phyloP scores from a whole-genome alignment of 1,284 basidiomycete species.

The Pseudozyma sp. region DNA sequence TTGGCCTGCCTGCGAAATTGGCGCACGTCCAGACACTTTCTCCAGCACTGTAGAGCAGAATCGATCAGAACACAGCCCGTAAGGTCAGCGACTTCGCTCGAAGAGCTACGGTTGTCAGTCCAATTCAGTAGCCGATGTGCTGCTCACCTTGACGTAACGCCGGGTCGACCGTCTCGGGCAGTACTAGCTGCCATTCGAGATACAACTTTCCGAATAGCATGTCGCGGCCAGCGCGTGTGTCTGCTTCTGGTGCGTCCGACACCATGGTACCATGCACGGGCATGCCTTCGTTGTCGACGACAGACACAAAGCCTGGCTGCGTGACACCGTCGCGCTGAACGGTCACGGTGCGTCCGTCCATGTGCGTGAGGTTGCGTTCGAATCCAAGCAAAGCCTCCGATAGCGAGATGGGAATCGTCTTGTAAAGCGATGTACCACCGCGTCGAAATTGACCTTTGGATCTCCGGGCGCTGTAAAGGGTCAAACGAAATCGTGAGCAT shows the following conservation, averaged over 20 bases:
- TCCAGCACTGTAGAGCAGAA: slow-evolving; percentile 21
- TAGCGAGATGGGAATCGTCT: slow-evolving; percentile 58
- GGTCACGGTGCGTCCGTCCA: slow-evolving; percentile 60
- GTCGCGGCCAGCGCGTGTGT: slow-evolving; percentile 30
- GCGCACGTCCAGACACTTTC: slow-evolving; percentile 11
- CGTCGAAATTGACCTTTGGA: slow-evolving; percentile 59
- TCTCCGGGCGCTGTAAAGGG: slow-evolving; percentile 21
- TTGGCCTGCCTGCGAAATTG: not conserved
- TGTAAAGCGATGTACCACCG: slow-evolving; percentile 60
- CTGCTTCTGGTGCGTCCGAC: slow-evolving; percentile 35
- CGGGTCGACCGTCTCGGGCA: slow-evolving; percentile 56
- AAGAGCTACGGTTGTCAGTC: not conserved
- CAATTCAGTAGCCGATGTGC: not conserved
- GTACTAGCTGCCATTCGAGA: slow-evolving; percentile 61
- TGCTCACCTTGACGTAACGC: slow-evolving; percentile 45
- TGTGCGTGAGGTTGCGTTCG: slow-evolving; percentile 57
- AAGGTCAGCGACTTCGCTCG: not conserved
- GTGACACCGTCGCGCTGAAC: slow-evolving; percentile 57
- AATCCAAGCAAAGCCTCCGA: slow-evolving; percentile 66
- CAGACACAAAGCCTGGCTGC: slow-evolving; percentile 60
- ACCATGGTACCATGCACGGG: slow-evolving; percentile 51
- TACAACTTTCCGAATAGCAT: slow-evolving; percentile 61
- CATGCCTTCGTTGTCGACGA: slow-evolving; percentile 62
- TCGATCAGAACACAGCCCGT: not conserved
- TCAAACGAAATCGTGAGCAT: not conserved